Evolutionary conservation across 352 stramenopile species (phyloP), one percentile per base, ranked within the genome.

Genomic region (Pilasporangium apinafurcum): DNA sequence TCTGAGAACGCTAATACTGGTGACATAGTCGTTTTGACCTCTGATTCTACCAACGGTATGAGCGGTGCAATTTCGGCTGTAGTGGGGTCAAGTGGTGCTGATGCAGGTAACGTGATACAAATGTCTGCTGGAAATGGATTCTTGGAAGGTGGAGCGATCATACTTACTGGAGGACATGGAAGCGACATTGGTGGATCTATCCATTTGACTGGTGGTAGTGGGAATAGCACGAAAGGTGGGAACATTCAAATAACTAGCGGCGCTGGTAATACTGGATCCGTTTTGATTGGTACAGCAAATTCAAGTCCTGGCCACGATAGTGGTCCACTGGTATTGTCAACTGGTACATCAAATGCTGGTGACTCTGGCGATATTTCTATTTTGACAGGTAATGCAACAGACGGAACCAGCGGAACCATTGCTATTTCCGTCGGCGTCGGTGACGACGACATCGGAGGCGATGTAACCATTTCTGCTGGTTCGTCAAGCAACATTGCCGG

Each of bases 1-100:
- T 67, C 61, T 27, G 51, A 52, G 44, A 48, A 30, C 26, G 49
- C 48, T 29, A 42, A 53, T 22, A 59, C 53, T 35, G 61, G 61
- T 3, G 29, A 46, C 22, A 24, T 56, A 24, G 41, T 16, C 4
- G 20, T 70, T 2, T 44, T 9, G 18, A 65, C 48, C 31, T 58
- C 44, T 21, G 34, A 48, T 22, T 49, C 53, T 10, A 8, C 37
- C 16, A 49, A 43, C 35, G 61, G 56, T 3, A 53, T 27, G 37
- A 59, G 56, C 27, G 60, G 60, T 12, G 49, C 56, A 9, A 56
- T 70, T 25, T 20, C 33, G 8, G 27, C 66, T 2, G 42, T 17
- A 12, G 30, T 42, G 5, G 60, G 60, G 2, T 16, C 36, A 0
- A 62, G 60, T 22, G 48, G 28, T 5, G 45, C 34, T 14, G 26